phyloP scores from a whole-genome alignment of 306 rosid genomes.

The Prunus mongolica region DNA sequence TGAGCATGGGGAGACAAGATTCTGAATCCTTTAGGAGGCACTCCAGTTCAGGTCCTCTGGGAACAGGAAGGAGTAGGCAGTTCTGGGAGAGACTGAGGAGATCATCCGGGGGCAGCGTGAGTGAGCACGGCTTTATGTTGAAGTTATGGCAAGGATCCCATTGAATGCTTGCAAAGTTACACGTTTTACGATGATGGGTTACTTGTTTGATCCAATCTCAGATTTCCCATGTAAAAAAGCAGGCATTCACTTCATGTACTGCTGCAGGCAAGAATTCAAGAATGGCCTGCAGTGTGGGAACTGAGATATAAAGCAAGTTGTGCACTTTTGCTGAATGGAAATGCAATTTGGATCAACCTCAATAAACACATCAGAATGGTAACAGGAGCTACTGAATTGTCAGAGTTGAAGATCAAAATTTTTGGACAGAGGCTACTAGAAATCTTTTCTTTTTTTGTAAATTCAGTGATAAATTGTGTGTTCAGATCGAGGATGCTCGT shows the following conservation, averaged over 20 bases:
- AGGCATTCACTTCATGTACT: not conserved
- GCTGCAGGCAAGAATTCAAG: no score
- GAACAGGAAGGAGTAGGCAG: slow-evolving; percentile 47
- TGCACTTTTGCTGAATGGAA: slow-evolving; percentile 21
- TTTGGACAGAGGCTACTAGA: slow-evolving; percentile 13
- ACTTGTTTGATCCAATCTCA: slow-evolving; percentile 10
- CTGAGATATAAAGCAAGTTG: slow-evolving; percentile 29
- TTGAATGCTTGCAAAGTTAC: slow-evolving; percentile 16
- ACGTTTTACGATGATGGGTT: slow-evolving; percentile 7
- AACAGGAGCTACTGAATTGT: not conserved
- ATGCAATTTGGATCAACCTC: not conserved
- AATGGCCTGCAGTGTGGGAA: slow-evolving; percentile 17
- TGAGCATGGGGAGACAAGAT: slow-evolving; percentile 32
- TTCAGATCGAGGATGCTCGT: not conserved
- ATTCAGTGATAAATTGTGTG: slow-evolving; percentile 1
- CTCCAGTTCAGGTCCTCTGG: slow-evolving; percentile 62
- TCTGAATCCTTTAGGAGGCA: slow-evolving; percentile 57
- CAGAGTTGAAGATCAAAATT: slow-evolving; percentile 15
- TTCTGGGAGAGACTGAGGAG: slow-evolving; percentile 71
- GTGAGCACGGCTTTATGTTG: slow-evolving; percentile 57
- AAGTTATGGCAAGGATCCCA: slow-evolving; percentile 40
- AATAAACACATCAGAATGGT: not conserved
- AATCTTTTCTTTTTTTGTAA: not conserved
- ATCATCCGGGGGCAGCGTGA: slow-evolving; percentile 63
- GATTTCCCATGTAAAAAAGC: not conserved